phyloP scores from a whole-genome alignment of 2,329 filamentous ascomycete species.

The Apiospora phragmitis region DNA sequence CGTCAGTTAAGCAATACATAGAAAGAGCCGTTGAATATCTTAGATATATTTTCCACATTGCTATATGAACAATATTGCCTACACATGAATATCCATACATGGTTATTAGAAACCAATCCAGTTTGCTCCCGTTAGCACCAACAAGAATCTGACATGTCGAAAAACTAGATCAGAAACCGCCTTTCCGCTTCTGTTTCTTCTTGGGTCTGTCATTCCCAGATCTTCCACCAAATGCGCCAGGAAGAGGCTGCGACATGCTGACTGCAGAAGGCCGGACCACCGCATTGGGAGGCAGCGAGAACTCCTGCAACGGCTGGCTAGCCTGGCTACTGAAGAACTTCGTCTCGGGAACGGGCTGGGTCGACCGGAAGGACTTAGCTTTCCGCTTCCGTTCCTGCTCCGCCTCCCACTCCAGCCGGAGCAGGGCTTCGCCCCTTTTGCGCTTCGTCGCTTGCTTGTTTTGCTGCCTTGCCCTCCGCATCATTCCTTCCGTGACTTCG shows the following conservation, averaged over 20 bases:
- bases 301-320: conserved; percentile 17
- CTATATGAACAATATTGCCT: too few relatives aligned
- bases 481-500: conserved; percentile 27
- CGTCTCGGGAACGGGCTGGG: conserved; percentile 12
- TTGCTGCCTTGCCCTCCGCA: conserved; percentile 25
- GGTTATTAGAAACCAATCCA: too few relatives aligned
- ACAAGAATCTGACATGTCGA: not conserved
- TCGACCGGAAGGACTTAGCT: conserved; percentile 26
- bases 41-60: not conserved
- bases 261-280: conserved; percentile 11
- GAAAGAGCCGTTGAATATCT: not conserved
- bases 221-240: conserved; percentile 29
- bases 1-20: not conserved
- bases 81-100: not conserved
- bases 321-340: conserved; percentile 22
- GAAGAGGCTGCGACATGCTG: conserved; percentile 33
- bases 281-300: conserved; percentile 15
- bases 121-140: not conserved
- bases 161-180: conserved; percentile 27
- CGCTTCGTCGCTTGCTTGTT: conserved; percentile 31
- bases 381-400: conserved; percentile 25
- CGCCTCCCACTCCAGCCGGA: conserved; percentile 24
- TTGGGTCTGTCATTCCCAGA: conserved; percentile 20
- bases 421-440: conserved; percentile 30
- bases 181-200: conserved; percentile 33